A percentile compares a stretch with the other conserved stretches of the same genome.
Evolutionary conservation across 768 basidiomycete species (phyloP).

Genomic region (Tylopilus cervinicoccineus): DNA sequence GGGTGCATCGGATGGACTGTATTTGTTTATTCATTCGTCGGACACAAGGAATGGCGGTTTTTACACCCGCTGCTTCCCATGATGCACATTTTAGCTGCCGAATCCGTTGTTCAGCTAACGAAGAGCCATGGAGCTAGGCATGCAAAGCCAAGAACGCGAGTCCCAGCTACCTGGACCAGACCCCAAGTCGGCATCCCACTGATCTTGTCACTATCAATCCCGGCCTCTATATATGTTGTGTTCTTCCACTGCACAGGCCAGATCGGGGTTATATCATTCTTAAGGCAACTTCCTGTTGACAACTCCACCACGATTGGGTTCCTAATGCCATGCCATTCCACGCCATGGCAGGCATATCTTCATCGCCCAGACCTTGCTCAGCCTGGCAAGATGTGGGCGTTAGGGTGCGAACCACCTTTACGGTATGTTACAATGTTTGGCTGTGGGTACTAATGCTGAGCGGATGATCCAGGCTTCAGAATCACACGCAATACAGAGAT

Average conservation of each 20-base stretch:
- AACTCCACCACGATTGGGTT: conserved; percentile 66
- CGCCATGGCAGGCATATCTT: conserved; percentile 86
- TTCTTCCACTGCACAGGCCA: conserved; percentile 78
- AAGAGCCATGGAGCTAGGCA: background rate
- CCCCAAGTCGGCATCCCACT: conserved; percentile 29
- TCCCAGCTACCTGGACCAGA: conserved; percentile 13
- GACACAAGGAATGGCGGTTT: conserved; percentile 98
- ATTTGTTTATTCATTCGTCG: conserved; percentile 67
- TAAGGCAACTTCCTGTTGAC: conserved; percentile 49
- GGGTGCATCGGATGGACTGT: conserved; percentile 58
- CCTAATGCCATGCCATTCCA: conserved; percentile 96
- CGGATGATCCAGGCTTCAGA: conserved; percentile 34
- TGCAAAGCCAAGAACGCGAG: background rate
- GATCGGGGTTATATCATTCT: conserved; percentile 65
- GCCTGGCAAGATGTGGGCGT: conserved; percentile 63
- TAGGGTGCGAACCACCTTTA: conserved; percentile 92
- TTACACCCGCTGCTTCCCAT: conserved; percentile 87
- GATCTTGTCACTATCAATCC: conserved; percentile 52
- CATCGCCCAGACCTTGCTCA: conserved; percentile 64
- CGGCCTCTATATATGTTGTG: conserved; percentile 64
- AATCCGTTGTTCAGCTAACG: conserved; percentile 56
- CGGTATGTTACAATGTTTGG: conserved; percentile 45
- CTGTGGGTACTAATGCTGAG: conserved; percentile 6
- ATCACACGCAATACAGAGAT: conserved; percentile 60
- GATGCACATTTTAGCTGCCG: conserved; percentile 74